These are phyloP conservation scores for Fusarium tuaranense DNA, from an alignment of 2,329 filamentous ascomycete species.

Conservation along the genomic window DNA sequence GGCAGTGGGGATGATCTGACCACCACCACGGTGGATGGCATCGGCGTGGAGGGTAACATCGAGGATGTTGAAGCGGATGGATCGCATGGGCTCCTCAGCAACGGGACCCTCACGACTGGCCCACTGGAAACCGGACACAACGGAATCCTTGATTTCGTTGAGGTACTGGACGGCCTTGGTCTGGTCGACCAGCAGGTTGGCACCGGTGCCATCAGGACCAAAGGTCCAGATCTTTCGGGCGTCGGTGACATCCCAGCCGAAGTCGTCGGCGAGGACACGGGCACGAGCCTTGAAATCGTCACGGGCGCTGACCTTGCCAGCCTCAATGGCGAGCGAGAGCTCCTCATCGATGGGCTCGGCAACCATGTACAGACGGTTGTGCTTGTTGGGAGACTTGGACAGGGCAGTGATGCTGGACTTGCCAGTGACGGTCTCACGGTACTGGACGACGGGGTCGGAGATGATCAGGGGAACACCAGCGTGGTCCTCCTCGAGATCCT, in stretches of 20 bases:
- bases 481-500: slow-evolving; percentile 99
- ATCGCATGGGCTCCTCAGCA: slow-evolving; percentile 98
- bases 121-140: slow-evolving; percentile 99
- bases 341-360: slow-evolving; percentile 94
- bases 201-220: slow-evolving; percentile 95
- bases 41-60: slow-evolving; percentile 99
- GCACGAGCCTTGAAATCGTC: slow-evolving; percentile 99
- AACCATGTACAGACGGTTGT: slow-evolving; percentile 99
- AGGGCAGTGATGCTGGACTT: slow-evolving; percentile 95
- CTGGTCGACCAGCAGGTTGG: slow-evolving; percentile 99
- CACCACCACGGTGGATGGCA: slow-evolving; percentile 99
- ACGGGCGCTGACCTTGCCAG: slow-evolving; percentile 91
- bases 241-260: slow-evolving; percentile 99
- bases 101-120: slow-evolving; percentile 97
- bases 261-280: slow-evolving; percentile 94
- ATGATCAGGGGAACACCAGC: slow-evolving; percentile 97
- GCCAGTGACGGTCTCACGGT: slow-evolving; percentile 92
- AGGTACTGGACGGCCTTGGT: slow-evolving; percentile 99
- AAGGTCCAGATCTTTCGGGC: slow-evolving; percentile 99
- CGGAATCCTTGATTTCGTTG: slow-evolving; percentile 99
- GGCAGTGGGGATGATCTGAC: slow-evolving; percentile 97
- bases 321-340: slow-evolving; percentile 88
- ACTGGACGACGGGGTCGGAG: slow-evolving; percentile 97
- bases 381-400: slow-evolving; percentile 99
- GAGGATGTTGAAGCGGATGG: slow-evolving; percentile 97